Evolutionary conservation across 371 early-diverging fungal genomes (phyloP), one percentile per base, ranked within the genome.

Genomic region (Apophysomyces variabilis): DNA sequence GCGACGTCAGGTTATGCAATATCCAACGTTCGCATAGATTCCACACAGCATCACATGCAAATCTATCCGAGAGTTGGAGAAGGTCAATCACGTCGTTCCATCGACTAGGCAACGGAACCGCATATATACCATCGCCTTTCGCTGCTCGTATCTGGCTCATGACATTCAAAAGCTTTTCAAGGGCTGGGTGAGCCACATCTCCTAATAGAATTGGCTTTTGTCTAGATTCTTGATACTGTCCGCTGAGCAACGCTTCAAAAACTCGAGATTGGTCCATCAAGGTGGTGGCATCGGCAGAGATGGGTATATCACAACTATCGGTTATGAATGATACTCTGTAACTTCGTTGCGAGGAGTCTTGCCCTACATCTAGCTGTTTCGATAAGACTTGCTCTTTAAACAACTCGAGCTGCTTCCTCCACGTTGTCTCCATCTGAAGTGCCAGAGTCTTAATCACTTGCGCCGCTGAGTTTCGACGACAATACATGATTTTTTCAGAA

Each of bases 401-500:
- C 21, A 35, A 9, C 11, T 50, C 54, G 21, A 50, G 21, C 21
- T 50, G 54, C 18, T 58, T 38, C 16, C 37, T 37, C 69, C 65
- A 69, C 4, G 12, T 0, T 1, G 14, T 6, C 18, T 60, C 50
- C 18, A 44, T 58, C 11, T 62, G 65, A 3, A 66, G 44, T 3
- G 66, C 71, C 14, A 79, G 14, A 5, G 61, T 35, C 36, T 68
- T 72, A n/a, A 79, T 66, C 12, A 70, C 76, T 62, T 79, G 79
- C 1, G 79, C 76, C 7, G 79, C 76, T 4, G 72, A 69, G 8
- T 67, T 56, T 14, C 72, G 57, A 18, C 73, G 65, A 6, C 66
- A 57, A 1, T 67, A 64, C 18, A 67, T 68, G 7, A 68, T 67
- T 4, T 64, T 21, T 32, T 58, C 38, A 4, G 37, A 8, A 7